phyloP scores from a whole-genome alignment of 2,329 filamentous ascomycete genomes.

The Thielaviopsis ethacetica region DNA sequence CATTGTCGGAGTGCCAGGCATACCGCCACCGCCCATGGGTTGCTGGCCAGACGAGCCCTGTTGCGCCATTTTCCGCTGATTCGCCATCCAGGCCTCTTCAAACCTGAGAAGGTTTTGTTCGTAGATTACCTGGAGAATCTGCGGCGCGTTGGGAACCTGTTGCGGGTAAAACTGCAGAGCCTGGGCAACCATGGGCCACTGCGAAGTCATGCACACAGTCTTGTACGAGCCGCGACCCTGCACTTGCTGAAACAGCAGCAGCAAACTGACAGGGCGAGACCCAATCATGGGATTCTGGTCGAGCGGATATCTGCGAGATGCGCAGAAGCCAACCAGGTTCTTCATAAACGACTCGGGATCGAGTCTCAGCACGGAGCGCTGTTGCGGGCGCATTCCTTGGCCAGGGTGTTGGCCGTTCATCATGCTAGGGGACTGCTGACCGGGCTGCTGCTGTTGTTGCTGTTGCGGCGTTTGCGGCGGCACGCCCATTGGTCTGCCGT shows the following conservation, averaged over 20 bases:
- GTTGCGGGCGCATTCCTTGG: slow-evolving; percentile 34
- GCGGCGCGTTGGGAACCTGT: slow-evolving; percentile 49
- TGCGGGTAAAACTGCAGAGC: slow-evolving; percentile 43
- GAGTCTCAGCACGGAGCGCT: slow-evolving; percentile 24
- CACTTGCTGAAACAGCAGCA: slow-evolving; percentile 63
- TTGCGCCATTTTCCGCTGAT: slow-evolving; percentile 35
- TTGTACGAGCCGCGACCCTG: slow-evolving; percentile 62
- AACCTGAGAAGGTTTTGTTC: slow-evolving; percentile 62
- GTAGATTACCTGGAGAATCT: slow-evolving; percentile 57
- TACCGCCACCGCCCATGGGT: slow-evolving; percentile 1
- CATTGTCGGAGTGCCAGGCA: slow-evolving; percentile 18
- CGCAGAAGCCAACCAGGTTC: slow-evolving; percentile 63
- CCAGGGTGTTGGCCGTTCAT: slow-evolving; percentile 13
- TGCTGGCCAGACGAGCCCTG: slow-evolving; percentile 24
- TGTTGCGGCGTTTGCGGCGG: neutral
- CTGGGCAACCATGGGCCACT: slow-evolving; percentile 59
- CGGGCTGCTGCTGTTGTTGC: neutral
- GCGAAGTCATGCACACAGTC: slow-evolving; percentile 49
- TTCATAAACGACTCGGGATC: slow-evolving; percentile 59
- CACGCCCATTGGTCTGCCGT: slow-evolving; percentile 14
- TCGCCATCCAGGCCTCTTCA: slow-evolving; percentile 49
- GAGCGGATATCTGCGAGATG: slow-evolving; percentile 52
- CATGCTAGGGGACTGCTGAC: slow-evolving; percentile 5
- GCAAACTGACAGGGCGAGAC: slow-evolving; percentile 57
- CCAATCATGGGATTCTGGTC: slow-evolving; percentile 59